Percentiles rank a stretch among this genome's conserved stretches.
Evolutionary conservation across 169 alveolate genomes (phyloP).

Genomic region (Fabrea salina): DNA sequence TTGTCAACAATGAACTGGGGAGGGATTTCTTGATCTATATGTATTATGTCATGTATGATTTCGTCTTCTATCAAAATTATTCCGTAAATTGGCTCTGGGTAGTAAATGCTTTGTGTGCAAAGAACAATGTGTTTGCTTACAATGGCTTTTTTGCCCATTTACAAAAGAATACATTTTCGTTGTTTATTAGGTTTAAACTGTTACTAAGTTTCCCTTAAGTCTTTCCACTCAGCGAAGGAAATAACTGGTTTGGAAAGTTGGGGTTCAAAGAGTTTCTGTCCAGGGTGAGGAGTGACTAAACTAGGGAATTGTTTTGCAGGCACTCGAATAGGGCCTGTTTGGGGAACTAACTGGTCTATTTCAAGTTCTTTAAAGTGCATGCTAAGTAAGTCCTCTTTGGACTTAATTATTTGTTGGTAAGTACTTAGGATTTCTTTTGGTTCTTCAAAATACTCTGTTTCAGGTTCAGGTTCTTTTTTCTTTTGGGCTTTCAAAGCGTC

Average conservation of each 20-base stretch:
- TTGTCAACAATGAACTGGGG: neutral
- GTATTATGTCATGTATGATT: neutral
- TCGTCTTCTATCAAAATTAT: constrained; percentile 29
- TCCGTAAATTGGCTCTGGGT: constrained; percentile 22
- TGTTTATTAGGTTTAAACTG: no score
- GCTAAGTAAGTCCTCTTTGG: neutral
- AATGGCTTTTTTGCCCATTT: constrained; percentile 5
- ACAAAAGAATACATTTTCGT: no score
- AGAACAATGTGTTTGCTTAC: constrained; percentile 6
- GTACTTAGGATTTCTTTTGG: constrained; percentile 14
- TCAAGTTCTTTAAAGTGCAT: neutral
- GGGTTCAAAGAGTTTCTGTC: no score
- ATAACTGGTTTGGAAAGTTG: no score
- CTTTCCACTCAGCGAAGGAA: no score
- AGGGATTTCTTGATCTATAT: neutral
- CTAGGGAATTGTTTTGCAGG: neutral
- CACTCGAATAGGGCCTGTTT: neutral
- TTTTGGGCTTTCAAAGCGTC: constrained; percentile 8
- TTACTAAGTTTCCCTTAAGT: no score
- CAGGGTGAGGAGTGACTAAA: constrained; percentile 10
- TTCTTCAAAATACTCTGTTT: neutral
- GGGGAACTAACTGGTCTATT: neutral
- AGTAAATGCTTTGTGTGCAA: neutral
- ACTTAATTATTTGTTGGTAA: neutral
- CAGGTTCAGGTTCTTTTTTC: neutral